Base-by-base conservation (phyloP, 2,329 filamentous ascomycete genomes). In the Cercospora sp. region DNA sequence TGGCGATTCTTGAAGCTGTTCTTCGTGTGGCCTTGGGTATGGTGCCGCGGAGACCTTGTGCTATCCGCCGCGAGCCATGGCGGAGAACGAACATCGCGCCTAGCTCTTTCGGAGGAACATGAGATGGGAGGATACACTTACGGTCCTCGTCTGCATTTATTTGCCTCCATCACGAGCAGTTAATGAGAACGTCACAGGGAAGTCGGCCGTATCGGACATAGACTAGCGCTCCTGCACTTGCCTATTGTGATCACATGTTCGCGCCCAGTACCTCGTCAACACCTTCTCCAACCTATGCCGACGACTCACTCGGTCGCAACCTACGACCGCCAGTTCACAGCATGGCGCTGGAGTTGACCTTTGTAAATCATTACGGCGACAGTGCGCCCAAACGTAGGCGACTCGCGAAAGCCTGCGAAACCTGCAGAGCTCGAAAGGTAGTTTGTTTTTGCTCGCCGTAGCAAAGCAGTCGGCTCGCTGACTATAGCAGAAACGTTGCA, bases 301-400 rank as follows among this genome's bases (percentile, higher is more conserved):
- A 31, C 30, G 16, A 36, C 28, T 59, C 55, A 33, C 36, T 31
- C 30, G 28, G n/a, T 30, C 30, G 18, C 28, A 23, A 33, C 31
- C 16, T n/a, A 36, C 55, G 31, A 36, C 55, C 23, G 33, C 62
- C 30, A 42, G 55, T 58, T 9, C 16, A 33, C 62, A 64, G 62
- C 51, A 68, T 67, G 63, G 66, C 68, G 64, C 74, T 77, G 72
- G 76, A 78, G 67, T 68, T 77, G 55, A 78, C 76, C 0, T 78
- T 78, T 61, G 76, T 78, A 10, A 73, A 77, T 60, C 76, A 78
- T 36, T 77, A 76, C 63, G 75, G 73, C 23, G 75, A 77, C 28
- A 69, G 30, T 51, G 69, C 73, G 10, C 76, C 75, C 16, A 78
- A 78, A 64, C 72, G 76, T 8, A 73, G 74, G 53, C 71, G 76